Conservation (phyloP, 2,329 filamentous ascomycete genomes). For the Diplodia sapinea region DNA sequence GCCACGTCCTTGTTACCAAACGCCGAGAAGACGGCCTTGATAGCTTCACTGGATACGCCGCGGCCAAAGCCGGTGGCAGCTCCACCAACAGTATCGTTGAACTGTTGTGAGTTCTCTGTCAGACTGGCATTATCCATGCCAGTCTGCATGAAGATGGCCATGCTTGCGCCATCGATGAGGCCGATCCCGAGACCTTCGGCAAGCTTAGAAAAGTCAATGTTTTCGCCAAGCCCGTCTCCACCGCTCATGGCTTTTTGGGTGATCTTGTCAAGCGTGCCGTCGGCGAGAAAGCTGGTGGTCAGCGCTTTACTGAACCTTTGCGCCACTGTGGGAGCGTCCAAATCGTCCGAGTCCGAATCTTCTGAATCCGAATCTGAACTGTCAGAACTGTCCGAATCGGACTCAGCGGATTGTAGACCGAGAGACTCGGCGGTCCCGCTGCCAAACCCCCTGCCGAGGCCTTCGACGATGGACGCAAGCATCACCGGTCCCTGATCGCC, state of each 20-base stretch:
- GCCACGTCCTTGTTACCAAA: conserved; percentile 6
- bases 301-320: conserved; percentile 14
- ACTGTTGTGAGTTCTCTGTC: background rate
- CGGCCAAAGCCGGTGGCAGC: conserved; percentile 23
- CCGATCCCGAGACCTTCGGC: conserved; percentile 22
- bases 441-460: conserved; percentile 17
- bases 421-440: conserved; percentile 3
- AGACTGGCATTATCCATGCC: background rate
- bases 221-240: conserved; percentile 1
- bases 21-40: conserved; percentile 10
- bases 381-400: background rate
- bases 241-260: background rate
- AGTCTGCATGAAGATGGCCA: conserved; percentile 14
- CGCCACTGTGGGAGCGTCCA: background rate
- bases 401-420: background rate
- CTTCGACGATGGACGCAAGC: conserved; percentile 13
- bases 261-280: conserved; percentile 3
- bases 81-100: conserved; percentile 22
- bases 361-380: background rate
- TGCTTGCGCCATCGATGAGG: conserved; percentile 18
- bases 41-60: conserved; percentile 13
- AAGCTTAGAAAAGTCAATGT: conserved; percentile 5
- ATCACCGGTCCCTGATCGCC: conserved; percentile 1
- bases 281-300: conserved; percentile 24
- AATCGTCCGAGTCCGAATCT: background rate